These are phyloP conservation scores for Apiospora kogelbergensis DNA, from an alignment of 2,329 filamentous ascomycete genomes.

Conservation along the genomic window DNA sequence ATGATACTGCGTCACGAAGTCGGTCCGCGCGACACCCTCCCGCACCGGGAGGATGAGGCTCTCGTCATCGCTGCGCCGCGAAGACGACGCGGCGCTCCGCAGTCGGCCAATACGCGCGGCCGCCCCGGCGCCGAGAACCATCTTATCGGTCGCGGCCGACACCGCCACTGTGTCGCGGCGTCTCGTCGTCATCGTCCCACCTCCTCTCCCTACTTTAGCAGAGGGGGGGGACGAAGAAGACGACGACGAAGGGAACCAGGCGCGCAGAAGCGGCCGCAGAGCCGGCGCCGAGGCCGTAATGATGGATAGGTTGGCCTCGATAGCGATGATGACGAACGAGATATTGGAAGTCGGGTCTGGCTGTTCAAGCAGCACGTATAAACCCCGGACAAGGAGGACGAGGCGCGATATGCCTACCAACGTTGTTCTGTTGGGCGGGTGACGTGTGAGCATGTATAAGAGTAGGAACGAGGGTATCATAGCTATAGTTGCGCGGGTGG, in stretches of 20 bases:
- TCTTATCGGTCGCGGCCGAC: not conserved
- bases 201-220: not conserved
- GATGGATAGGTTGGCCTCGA: conserved; percentile 42
- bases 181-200: conserved; percentile 10
- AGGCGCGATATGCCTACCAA: conserved; percentile 35
- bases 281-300: conserved; percentile 43
- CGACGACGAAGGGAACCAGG: conserved; percentile 31
- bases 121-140: not conserved
- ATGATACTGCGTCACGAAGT: not conserved
- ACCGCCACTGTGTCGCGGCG: conserved; percentile 7
- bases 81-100: not conserved
- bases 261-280: conserved; percentile 37
- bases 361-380: conserved; percentile 27
- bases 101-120: not conserved
- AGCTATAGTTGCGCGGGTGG: too few relatives aligned
- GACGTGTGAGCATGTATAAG: not conserved
- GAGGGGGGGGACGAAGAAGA: conserved; percentile 16
- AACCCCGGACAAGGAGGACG: conserved; percentile 31
- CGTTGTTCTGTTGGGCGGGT: conserved; percentile 29
- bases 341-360: conserved; percentile 31
- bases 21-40: not conserved
- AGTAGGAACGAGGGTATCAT: too few relatives aligned
- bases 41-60: not conserved
- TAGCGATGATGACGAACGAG: conserved; percentile 35
- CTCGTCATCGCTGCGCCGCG: conserved; percentile 2